phyloP scores from a whole-genome alignment of 495 filamentous ascomycete species.

The Articulospora tetracladia region DNA sequence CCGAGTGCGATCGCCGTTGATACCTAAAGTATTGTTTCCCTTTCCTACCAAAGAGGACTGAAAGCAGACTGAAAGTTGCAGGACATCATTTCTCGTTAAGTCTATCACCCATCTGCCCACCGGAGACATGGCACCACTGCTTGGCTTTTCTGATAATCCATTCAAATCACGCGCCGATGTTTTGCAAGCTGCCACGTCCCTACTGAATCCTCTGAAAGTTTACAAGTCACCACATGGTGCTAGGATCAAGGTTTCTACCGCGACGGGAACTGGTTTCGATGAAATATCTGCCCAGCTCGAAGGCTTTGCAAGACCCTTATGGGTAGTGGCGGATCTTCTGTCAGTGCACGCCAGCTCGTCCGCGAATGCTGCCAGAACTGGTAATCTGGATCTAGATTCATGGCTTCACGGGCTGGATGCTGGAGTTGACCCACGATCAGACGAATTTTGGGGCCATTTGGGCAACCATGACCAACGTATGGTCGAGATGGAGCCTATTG shows the following conservation, averaged over 20 bases:
- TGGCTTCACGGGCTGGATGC: slow-evolving; percentile 21
- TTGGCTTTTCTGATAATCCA: background rate
- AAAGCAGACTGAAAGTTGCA: background rate
- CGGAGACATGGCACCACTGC: background rate
- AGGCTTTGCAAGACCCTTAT: slow-evolving; percentile 56
- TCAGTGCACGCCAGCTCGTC: background rate
- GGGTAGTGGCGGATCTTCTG: slow-evolving; percentile 53
- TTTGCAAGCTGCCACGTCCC: slow-evolving; percentile 18
- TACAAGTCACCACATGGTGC: slow-evolving; percentile 38
- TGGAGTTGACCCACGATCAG: slow-evolving; percentile 42
- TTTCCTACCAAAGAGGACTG: background rate
- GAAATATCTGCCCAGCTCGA: slow-evolving; percentile 58
- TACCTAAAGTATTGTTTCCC: too few species aligned
- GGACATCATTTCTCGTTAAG: background rate
- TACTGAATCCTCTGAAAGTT: slow-evolving; percentile 39
- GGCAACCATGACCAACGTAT: slow-evolving; percentile 56
- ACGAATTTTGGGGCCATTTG: slow-evolving; percentile 55
- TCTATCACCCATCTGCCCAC: background rate
- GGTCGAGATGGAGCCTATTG: slow-evolving; percentile 59
- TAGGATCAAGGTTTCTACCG: slow-evolving; percentile 39
- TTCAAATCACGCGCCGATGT: background rate
- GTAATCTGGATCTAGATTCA: background rate
- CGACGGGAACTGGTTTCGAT: slow-evolving; percentile 47
- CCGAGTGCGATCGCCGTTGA: too few species aligned
- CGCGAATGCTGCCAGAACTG: background rate